Evolutionary conservation across 176 grass and related monocot genomes (phyloP), one percentile per base, ranked within the genome.

Genomic region (Avena eriantha): DNA sequence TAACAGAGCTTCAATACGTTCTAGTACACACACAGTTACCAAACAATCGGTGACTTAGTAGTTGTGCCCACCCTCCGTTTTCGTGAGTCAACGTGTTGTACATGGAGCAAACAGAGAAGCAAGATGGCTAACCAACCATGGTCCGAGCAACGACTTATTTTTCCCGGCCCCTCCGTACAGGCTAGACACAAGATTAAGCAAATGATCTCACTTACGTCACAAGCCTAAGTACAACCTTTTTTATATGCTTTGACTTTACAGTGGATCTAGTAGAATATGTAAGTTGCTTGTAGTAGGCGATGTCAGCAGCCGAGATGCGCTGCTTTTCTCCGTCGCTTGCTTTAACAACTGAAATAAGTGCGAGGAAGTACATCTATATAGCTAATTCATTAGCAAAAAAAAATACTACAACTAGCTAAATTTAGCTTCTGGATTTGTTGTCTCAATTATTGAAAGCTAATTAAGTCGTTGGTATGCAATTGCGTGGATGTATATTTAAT

Each of bases 251-350:
- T 84, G 89, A 83, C 89, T 9, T 73, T 1, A 57, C 29, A 61
- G 31, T 26, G 59, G 41, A 55, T 36, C 14, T 69, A 69, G 18
- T 77, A 77, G 17, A 35, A 21, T 64, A 39, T 11, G 67, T 17
- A 66, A 65, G 21, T 73, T 11, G 17, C 19, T 83, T 41, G 9
- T 0, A 69, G 13, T 0, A 59, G 43, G 76, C 69, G 83, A 59
- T 87, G 89, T 87, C 81, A 80, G 66, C 57, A 50, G 81, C 19
- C 29, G 8, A 39, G 34, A 69, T 50, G n/a, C 69, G 39, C 77
- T 39, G 24, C 54, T 43, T 8, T 59, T 68, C 71, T 29, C 71
- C 3, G 3, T 23, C 7, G 14, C 12, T 67, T 5, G 0, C 14
- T 51, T 87, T 87, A 68, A 76, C 45, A 78, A 50, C 19, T 26